Percentiles rank a stretch among this genome's conserved stretches.
These are phyloP conservation scores for Graphilbum sp. DNA, from an alignment of 2,329 filamentous ascomycete genomes.

Conservation along the genomic window DNA sequence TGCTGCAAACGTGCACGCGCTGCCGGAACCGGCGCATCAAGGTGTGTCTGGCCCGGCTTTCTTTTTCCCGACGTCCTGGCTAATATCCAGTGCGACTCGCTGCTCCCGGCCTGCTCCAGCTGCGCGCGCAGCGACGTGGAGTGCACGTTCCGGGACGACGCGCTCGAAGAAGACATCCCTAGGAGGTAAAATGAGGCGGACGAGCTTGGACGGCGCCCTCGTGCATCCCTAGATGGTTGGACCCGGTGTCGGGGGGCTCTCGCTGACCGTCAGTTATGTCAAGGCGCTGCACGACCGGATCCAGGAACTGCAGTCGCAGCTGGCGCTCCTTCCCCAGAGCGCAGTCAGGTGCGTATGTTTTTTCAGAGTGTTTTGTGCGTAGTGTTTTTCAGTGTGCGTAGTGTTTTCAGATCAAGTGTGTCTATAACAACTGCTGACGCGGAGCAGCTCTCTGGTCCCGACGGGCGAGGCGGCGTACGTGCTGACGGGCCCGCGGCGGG, in stretches of 20 bases:
- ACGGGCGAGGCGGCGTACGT: too few species aligned
- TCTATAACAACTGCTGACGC: too few species aligned
- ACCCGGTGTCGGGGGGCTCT: too few species aligned
- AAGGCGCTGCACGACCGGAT: conserved; percentile 1
- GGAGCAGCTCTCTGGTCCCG: too few species aligned
- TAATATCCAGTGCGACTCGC: neutral
- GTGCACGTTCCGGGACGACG: conserved; percentile 1
- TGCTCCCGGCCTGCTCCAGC: conserved; percentile 1
- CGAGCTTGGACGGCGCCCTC: neutral
- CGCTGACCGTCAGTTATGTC: neutral
- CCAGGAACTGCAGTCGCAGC: conserved; percentile 1
- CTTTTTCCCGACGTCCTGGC: neutral
- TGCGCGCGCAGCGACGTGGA: conserved; percentile 1
- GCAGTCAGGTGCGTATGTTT: too few species aligned
- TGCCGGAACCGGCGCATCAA: conserved; percentile 2
- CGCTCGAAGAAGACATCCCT: conserved; percentile 2
- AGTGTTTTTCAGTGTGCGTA: too few species aligned
- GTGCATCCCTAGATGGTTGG: too few species aligned
- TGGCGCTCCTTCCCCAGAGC: conserved; percentile 1
- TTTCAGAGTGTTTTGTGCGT: too few species aligned
- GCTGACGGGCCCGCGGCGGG: too few species aligned
- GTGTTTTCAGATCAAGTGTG: too few species aligned
- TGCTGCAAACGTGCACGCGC: conserved; percentile 3
- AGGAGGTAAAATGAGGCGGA: neutral
- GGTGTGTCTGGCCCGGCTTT: neutral